phyloP scores from a whole-genome alignment of 345 rosid species.

The Ailanthus altissimus region DNA sequence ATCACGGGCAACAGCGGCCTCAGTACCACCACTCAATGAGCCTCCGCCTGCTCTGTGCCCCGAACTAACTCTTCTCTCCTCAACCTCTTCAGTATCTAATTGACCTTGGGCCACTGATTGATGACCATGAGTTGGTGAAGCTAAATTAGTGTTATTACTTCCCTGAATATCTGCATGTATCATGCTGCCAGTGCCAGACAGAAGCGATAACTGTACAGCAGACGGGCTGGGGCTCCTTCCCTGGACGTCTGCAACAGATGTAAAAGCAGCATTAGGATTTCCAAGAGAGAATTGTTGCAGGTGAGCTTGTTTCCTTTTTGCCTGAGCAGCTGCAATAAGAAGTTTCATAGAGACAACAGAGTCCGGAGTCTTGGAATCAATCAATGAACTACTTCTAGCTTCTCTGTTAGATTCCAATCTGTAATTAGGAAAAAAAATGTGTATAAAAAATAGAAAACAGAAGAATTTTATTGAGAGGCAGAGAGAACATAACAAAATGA shows the following conservation, averaged over 20 bases:
- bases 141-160: conserved; percentile 34
- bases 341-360: conserved; percentile 68
- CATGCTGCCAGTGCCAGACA: conserved; percentile 42
- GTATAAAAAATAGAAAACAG: not conserved
- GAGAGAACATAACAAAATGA: not conserved
- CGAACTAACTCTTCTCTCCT: conserved; percentile 67
- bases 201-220: conserved; percentile 41
- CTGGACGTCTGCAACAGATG: conserved; percentile 40
- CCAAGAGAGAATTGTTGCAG: conserved; percentile 49
- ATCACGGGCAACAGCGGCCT: conserved; percentile 95
- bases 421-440: conserved; percentile 20
- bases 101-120: conserved; percentile 43
- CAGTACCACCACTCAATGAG: conserved; percentile 84
- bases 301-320: conserved; percentile 80
- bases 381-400: conserved; percentile 39
- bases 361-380: conserved; percentile 57
- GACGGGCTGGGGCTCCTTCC: conserved; percentile 56
- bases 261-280: conserved; percentile 40
- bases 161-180: conserved; percentile 46
- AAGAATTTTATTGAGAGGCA: not conserved
- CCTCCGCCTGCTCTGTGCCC: conserved; percentile 58
- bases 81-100: conserved; percentile 56
- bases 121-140: conserved; percentile 48
- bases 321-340: conserved; percentile 96
- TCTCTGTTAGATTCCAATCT: conserved; percentile 49